A percentile compares a stretch with the other conserved stretches of the same genome.
Evolutionary conservation across 495 filamentous ascomycete species (phyloP).

Genomic region (Chaetomidium leptoderma): DNA sequence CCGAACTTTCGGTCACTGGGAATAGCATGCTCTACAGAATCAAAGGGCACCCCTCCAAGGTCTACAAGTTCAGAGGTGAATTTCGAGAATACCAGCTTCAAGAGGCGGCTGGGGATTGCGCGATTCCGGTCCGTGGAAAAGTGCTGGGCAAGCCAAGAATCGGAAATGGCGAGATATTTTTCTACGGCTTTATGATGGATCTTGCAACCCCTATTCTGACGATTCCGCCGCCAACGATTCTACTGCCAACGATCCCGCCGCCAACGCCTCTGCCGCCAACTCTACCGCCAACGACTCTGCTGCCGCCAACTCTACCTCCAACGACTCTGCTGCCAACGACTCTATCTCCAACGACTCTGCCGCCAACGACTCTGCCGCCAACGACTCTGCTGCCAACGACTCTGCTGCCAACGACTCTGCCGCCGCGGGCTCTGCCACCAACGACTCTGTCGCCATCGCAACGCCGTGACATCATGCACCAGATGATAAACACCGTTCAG

Average conservation of each 20-base stretch:
- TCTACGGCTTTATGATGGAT: conserved; percentile 9
- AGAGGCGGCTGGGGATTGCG: conserved; percentile 9
- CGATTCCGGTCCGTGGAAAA: conserved; percentile 6
- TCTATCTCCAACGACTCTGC: too few species aligned
- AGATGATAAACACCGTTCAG: conserved; percentile 7
- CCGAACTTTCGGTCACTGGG: not conserved
- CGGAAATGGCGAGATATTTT: not conserved
- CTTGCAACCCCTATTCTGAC: not conserved
- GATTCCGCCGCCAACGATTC: not conserved
- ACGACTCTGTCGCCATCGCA: not conserved
- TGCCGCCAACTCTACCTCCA: too few species aligned
- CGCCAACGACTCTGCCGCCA: too few species aligned
- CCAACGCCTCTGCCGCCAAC: too few species aligned
- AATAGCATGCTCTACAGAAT: conserved; percentile 5
- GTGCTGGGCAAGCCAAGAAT: conserved; percentile 1
- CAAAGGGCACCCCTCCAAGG: not conserved
- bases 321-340: too few species aligned
- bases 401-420: too few species aligned
- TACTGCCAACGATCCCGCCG: too few species aligned
- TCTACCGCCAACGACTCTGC: too few species aligned
- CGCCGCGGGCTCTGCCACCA: too few species aligned
- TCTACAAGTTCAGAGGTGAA: conserved; percentile 1
- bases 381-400: too few species aligned
- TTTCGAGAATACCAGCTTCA: conserved; percentile 12
- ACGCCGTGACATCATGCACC: conserved; percentile 9